Conservation (phyloP, 2,329 filamentous ascomycete genomes). For the Cordyceps fumosorosea region DNA sequence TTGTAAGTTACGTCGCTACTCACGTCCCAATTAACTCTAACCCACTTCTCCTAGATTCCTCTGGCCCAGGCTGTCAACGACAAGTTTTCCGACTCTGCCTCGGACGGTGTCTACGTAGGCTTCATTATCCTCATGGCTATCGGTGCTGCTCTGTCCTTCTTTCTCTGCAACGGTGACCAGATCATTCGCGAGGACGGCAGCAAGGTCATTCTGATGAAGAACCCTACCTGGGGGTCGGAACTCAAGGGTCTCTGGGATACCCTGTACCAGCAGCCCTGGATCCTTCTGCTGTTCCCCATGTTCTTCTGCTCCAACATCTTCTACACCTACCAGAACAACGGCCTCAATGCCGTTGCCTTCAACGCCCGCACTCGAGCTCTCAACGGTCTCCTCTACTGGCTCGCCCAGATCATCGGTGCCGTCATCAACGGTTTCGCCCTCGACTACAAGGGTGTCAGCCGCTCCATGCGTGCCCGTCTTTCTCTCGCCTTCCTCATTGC, state of each 20-base stretch:
- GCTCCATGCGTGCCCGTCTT: slow-evolving; percentile 38
- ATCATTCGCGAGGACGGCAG: slow-evolving; percentile 73
- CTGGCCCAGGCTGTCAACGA: slow-evolving; percentile 64
- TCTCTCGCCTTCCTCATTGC: slow-evolving; percentile 41
- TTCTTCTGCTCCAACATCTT: slow-evolving; percentile 51
- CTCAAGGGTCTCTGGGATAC: slow-evolving; percentile 65
- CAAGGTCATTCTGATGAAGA: slow-evolving; percentile 80
- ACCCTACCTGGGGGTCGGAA: slow-evolving; percentile 75
- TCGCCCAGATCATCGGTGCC: slow-evolving; percentile 48
- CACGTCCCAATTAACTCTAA: background rate
- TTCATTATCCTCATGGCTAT: slow-evolving; percentile 77
- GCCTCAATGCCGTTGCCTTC: slow-evolving; percentile 47
- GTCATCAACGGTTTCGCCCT: slow-evolving; percentile 40
- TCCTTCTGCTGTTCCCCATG: slow-evolving; percentile 41
- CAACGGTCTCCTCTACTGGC: slow-evolving; percentile 49
- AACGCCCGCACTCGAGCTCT: slow-evolving; percentile 49
- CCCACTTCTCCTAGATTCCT: slow-evolving; percentile 45
- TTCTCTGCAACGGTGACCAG: slow-evolving; percentile 63
- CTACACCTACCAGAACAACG: slow-evolving; percentile 51
- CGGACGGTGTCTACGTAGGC: slow-evolving; percentile 78
- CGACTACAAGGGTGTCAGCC: slow-evolving; percentile 35
- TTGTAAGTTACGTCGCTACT: slow-evolving; percentile 32
- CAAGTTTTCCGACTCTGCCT: slow-evolving; percentile 39
- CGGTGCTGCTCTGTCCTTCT: slow-evolving; percentile 63
- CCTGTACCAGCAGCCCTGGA: slow-evolving; percentile 59